These are phyloP conservation scores for Leptographium radiaticola DNA, from an alignment of 2,329 filamentous ascomycete genomes.

Conservation along the genomic window DNA sequence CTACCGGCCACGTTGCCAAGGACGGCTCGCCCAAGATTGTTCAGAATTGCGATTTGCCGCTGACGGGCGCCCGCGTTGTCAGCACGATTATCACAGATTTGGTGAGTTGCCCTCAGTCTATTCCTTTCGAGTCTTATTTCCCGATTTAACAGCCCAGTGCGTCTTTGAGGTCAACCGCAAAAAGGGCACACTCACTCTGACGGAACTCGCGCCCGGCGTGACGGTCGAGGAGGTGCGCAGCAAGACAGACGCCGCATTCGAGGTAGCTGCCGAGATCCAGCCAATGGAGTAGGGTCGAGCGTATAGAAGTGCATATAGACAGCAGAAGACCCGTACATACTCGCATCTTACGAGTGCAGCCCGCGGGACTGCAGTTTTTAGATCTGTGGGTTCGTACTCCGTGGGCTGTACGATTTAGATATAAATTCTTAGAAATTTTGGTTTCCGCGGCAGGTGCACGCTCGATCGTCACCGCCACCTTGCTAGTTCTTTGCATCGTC, in stretches of 20 bases:
- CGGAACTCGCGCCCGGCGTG: constrained; percentile 77
- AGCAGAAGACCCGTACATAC: too few species aligned
- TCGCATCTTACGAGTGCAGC: too few species aligned
- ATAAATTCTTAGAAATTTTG: too few species aligned
- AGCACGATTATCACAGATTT: constrained; percentile 58
- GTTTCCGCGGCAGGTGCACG: too few species aligned
- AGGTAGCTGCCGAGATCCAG: constrained; percentile 65
- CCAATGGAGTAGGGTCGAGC: constrained; percentile 50
- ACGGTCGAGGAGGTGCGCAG: constrained; percentile 78
- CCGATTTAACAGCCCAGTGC: constrained; percentile 21
- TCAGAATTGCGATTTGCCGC: constrained; percentile 46
- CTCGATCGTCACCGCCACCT: too few species aligned
- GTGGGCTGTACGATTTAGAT: too few species aligned
- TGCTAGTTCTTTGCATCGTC: too few species aligned
- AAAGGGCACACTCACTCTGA: constrained; percentile 58
- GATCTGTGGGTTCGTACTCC: too few species aligned
- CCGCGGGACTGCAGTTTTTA: too few species aligned
- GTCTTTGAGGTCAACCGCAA: constrained; percentile 75
- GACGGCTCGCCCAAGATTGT: constrained; percentile 56
- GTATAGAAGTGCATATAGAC: too few species aligned
- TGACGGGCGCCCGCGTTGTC: constrained; percentile 37
- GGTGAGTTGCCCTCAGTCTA: constrained; percentile 28
- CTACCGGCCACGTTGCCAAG: constrained; percentile 58
- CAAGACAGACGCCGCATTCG: constrained; percentile 80
- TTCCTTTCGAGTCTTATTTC: neutral